These are phyloP conservation scores for Geotrichum europaeum DNA, from an alignment of 1,139 yeast genomes.

Conservation along the genomic window DNA sequence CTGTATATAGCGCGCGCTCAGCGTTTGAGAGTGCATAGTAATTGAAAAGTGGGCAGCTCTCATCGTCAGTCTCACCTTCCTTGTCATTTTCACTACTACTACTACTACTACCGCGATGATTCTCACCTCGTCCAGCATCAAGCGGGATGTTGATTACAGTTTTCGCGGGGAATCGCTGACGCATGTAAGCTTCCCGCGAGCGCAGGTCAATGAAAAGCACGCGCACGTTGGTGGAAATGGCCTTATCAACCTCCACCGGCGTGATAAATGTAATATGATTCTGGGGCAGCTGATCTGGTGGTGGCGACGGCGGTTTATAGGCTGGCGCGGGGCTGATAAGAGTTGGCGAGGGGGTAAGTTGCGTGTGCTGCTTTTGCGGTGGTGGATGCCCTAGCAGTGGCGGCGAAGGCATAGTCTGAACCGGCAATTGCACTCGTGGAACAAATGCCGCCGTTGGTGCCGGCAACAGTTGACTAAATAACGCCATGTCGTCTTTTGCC, in stretches of 20 bases:
- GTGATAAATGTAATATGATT: not conserved
- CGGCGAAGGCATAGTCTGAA: not conserved
- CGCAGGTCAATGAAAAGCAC: conserved; percentile 39
- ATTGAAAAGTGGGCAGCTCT: not conserved
- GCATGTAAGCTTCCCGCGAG: conserved; percentile 49
- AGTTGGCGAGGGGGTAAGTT: not conserved
- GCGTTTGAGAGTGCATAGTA: not conserved
- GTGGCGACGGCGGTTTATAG: conserved; percentile 23
- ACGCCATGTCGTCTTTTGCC: not conserved
- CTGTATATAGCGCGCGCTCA: not conserved
- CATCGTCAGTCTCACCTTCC: not conserved
- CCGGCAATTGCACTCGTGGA: not conserved
- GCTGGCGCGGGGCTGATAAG: conserved; percentile 28
- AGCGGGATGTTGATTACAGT: conserved; percentile 51
- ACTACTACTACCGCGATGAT: not conserved
- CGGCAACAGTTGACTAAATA: not conserved
- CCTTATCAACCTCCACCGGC: not conserved
- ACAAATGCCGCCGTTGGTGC: not conserved
- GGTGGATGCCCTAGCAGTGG: not conserved
- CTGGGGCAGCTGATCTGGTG: conserved; percentile 20
- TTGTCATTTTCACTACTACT: not conserved
- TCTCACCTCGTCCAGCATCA: not conserved
- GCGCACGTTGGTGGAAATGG: not conserved
- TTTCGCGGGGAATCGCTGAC: conserved; percentile 51
- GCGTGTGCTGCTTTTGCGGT: not conserved